Conservation (phyloP, 495 filamentous ascomycete species). For the Pyrenopolyporus hunteri region DNA sequence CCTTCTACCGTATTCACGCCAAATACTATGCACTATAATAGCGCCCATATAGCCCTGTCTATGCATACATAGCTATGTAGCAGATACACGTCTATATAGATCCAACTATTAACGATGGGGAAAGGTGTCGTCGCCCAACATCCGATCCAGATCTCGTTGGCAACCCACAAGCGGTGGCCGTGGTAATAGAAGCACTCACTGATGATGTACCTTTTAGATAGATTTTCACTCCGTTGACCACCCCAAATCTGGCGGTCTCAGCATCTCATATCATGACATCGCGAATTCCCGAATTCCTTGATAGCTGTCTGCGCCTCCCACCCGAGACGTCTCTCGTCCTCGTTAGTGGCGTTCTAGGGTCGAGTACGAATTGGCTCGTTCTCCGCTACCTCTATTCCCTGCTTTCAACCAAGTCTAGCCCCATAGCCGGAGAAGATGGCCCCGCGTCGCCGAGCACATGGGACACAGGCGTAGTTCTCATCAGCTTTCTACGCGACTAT, state of each 20-base stretch:
- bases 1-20: no score
- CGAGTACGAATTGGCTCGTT: conserved; percentile 77
- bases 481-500: conserved; percentile 79
- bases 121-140: no score
- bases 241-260: not conserved
- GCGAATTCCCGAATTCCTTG: conserved; percentile 67
- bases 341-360: conserved; percentile 73
- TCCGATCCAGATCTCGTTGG: conserved; percentile 2
- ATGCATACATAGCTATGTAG: no score
- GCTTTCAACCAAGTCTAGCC: conserved; percentile 42
- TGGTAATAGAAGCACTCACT: conserved; percentile 6
- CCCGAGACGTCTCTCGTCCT: conserved; percentile 65
- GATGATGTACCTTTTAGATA: not conserved
- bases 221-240: not conserved
- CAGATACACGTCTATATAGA: no score
- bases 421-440: not conserved
- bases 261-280: conserved; percentile 37
- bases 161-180: not conserved
- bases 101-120: no score
- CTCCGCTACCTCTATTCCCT: conserved; percentile 66
- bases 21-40: no score
- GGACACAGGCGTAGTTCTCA: conserved; percentile 65
- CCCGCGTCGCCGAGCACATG: conserved; percentile 1
- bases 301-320: conserved; percentile 63
- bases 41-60: no score